Conservation (phyloP, 805 yeast species). For the Torulaspora quercuum region DNA sequence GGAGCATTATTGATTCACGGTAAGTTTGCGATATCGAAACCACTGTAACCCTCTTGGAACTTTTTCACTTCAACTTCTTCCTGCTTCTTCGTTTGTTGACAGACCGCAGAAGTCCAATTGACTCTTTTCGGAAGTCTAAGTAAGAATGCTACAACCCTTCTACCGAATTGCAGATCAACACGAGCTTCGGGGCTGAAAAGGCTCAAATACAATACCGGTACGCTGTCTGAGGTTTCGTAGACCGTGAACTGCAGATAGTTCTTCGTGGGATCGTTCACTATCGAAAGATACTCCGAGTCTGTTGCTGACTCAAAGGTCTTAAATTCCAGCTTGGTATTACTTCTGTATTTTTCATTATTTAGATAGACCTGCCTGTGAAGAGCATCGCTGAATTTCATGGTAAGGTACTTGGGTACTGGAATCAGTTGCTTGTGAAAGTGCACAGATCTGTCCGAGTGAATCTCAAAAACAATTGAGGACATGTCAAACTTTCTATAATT, state of each 20-base stretch:
- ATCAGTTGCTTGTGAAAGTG: slow-evolving; percentile 77
- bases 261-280: slow-evolving; percentile 29
- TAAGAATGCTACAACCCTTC: slow-evolving; percentile 68
- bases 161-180: slow-evolving; percentile 78
- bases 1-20: too few species aligned
- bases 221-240: slow-evolving; percentile 31
- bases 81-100: slow-evolving; percentile 58
- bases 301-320: slow-evolving; percentile 28
- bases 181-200: slow-evolving; percentile 36
- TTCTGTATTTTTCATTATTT: slow-evolving; percentile 48
- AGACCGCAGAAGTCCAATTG: slow-evolving; percentile 63
- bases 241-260: slow-evolving; percentile 38
- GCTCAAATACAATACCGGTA: slow-evolving; percentile 35
- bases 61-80: slow-evolving; percentile 61
- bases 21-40: slow-evolving; percentile 46
- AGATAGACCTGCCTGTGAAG: slow-evolving; percentile 43
- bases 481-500: slow-evolving; percentile 42
- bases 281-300: slow-evolving; percentile 30
- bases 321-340: slow-evolving; percentile 46
- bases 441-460: slow-evolving; percentile 58
- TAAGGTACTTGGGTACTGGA: slow-evolving; percentile 54
- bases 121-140: slow-evolving; percentile 58
- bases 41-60: slow-evolving; percentile 55
- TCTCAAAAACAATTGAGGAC: slow-evolving; percentile 64
- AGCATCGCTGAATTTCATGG: slow-evolving; percentile 44